phyloP scores from a whole-genome alignment of 2,329 filamentous ascomycete species.

The Trichoderma harzianum region DNA sequence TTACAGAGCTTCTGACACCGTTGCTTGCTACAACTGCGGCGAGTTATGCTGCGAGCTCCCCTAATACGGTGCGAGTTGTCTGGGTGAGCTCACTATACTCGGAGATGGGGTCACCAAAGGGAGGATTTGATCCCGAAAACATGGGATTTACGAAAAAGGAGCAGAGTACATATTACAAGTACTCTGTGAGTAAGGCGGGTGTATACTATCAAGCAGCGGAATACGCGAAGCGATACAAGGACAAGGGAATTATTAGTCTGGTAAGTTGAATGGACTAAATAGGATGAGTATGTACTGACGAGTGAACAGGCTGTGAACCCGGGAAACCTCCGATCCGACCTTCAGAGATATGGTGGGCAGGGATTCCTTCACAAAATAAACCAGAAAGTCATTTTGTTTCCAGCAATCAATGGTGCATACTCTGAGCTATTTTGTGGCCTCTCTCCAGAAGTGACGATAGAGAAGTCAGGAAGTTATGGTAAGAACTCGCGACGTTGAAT shows the following conservation, averaged over 20 bases:
- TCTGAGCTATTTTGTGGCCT: slow-evolving; percentile 15
- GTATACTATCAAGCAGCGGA: slow-evolving; percentile 33
- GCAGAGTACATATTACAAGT: slow-evolving; percentile 23
- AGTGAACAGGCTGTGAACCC: slow-evolving; percentile 32
- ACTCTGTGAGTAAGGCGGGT: slow-evolving; percentile 30
- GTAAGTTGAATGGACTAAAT: slow-evolving; percentile 4
- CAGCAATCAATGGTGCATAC: slow-evolving; percentile 12
- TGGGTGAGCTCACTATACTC: slow-evolving; percentile 30
- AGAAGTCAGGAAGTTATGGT: slow-evolving; percentile 10
- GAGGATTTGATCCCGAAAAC: slow-evolving; percentile 4
- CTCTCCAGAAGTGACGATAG: slow-evolving; percentile 4
- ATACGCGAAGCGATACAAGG: slow-evolving; percentile 27
- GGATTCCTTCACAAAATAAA: not conserved
- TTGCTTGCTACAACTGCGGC: slow-evolving; percentile 32
- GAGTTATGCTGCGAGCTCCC: slow-evolving; percentile 25
- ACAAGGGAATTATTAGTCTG: slow-evolving; percentile 29
- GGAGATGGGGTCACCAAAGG: not conserved
- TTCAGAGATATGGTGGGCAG: slow-evolving; percentile 27
- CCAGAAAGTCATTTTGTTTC: not conserved
- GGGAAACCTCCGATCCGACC: slow-evolving; percentile 38
- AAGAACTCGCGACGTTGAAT: not conserved
- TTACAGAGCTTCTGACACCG: slow-evolving; percentile 38
- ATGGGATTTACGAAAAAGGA: slow-evolving; percentile 13
- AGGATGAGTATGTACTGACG: not conserved
- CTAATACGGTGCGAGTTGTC: slow-evolving; percentile 29